Conservation (phyloP, 768 basidiomycete species). For the Crucibulum laeve region DNA sequence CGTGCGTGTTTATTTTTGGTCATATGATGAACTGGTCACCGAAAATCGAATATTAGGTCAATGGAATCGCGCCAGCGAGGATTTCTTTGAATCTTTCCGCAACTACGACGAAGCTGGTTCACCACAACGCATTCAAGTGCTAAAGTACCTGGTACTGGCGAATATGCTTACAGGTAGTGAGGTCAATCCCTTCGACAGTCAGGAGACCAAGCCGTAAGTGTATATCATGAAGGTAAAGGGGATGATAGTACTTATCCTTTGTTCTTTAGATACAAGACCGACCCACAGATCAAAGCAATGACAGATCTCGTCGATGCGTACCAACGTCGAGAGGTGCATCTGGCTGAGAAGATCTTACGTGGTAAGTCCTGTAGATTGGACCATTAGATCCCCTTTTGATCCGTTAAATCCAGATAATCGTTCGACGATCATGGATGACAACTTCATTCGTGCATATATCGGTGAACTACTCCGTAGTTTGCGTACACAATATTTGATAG, state of each 20-base stretch:
- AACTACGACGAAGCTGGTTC: constrained; percentile 99
- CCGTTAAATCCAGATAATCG: constrained; percentile 64
- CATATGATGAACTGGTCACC: not conserved
- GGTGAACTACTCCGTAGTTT: constrained; percentile 93
- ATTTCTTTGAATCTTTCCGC: constrained; percentile 98
- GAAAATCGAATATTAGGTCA: constrained; percentile 49
- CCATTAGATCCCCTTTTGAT: not conserved
- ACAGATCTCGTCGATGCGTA: constrained; percentile 96
- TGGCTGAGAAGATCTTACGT: constrained; percentile 93
- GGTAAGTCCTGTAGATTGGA: constrained; percentile 35
- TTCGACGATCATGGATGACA: constrained; percentile 93
- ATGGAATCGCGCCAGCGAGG: constrained; percentile 95
- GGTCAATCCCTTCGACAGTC: constrained; percentile 98
- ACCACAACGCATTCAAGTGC: constrained; percentile 92
- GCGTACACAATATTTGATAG: constrained; percentile 94
- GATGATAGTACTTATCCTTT: not conserved
- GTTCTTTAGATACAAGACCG: constrained; percentile 76
- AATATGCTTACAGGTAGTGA: constrained; percentile 98
- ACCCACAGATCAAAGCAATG: constrained; percentile 97
- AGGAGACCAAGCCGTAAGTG: constrained; percentile 97
- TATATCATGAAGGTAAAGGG: not conserved
- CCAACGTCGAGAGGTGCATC: constrained; percentile 92
- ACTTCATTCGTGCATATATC: constrained; percentile 93
- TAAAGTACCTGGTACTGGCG: constrained; percentile 96
- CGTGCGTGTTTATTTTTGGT: constrained; percentile 35